Evolutionary conservation across 352 stramenopile species (phyloP), one percentile per base, ranked within the genome.

Genomic region (Globisporangium orthogonon): DNA sequence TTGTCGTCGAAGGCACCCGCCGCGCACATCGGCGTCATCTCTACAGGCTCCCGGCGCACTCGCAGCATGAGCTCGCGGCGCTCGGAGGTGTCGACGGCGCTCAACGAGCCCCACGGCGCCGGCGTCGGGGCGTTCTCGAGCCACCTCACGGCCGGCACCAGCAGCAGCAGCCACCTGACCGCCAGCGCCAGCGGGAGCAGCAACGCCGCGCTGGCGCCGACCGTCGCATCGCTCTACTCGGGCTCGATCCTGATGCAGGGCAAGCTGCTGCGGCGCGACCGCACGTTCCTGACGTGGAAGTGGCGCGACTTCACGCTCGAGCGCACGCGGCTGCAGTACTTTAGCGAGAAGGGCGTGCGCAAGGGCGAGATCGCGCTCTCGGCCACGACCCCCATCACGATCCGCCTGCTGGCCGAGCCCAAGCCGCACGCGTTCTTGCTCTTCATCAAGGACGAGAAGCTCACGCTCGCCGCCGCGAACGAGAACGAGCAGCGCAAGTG

Each of bases 221-320:
- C 54, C 9, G 40, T 52, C 30, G 33, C 54, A 6, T 47, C 33
- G 11, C 44, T 53, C 30, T 60, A 60, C 52, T 60, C 62, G 15
- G 70, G 71, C 61, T 64, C 79, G 28, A 54, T 84, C 51, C 66
- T 76, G 23, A 60, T 86, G 23, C 71, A 86, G 9, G 80, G 80
- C 52, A 87, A 87, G 62, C 73, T 93, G 57, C 77, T 91, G 75
- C 77, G 77, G 18, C 75, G 80, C 39, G 80, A 91, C 63, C 80
- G 83, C 17, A 84, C 76, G 39, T 75, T 93, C 41, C 72, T 87
- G 48, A 91, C 80, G 64, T 93, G 83, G 83, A 93, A 93, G 52
- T 88, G 78, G 76, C 77, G 83, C 52, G 78, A 93, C 57, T 88
- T 93, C 50, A 78, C 84, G 50, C 60, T 93, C 41, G 80, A 93